Conservation (phyloP, 345 rosid genomes). For the Aquilaria sinensis region DNA sequence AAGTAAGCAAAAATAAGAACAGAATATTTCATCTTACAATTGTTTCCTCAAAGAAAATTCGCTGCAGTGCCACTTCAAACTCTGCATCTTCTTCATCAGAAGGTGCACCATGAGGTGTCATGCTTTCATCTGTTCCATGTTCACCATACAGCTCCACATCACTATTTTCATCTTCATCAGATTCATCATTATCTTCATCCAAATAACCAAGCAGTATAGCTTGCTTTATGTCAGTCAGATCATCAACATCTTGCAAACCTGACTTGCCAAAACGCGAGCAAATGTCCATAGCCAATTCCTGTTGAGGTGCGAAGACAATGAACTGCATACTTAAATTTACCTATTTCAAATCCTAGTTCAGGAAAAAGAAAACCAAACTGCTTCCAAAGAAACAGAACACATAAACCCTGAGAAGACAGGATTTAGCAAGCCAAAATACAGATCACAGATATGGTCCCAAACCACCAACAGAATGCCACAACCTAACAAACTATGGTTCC, state of each 20-base stretch:
- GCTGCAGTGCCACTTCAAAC: conserved; percentile 25
- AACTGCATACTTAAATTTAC: too few relatives aligned
- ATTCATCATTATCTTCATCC: conserved; percentile 28
- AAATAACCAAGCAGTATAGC: conserved; percentile 15
- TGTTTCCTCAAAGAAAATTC: conserved; percentile 29
- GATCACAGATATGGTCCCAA: too few relatives aligned
- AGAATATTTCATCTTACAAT: too few relatives aligned
- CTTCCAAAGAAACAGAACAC: too few relatives aligned
- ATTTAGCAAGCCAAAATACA: too few relatives aligned
- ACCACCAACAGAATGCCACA: too few relatives aligned
- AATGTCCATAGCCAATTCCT: conserved; percentile 32
- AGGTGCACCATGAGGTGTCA: conserved; percentile 22
- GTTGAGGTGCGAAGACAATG: too few relatives aligned
- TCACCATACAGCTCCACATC: conserved; percentile 16
- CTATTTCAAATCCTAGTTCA: too few relatives aligned
- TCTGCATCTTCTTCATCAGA: conserved; percentile 26
- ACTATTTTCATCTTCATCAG: conserved; percentile 32
- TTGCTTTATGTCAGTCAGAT: conserved; percentile 24
- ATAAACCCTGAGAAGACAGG: too few relatives aligned
- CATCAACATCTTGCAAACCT: conserved; percentile 21
- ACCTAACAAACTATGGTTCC: too few relatives aligned
- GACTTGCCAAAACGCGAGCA: conserved; percentile 10
- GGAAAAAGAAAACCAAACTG: too few relatives aligned
- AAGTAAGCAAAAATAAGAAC: too few relatives aligned
- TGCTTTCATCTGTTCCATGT: conserved; percentile 14